Evolutionary conservation across 2,329 filamentous ascomycete species (phyloP), one percentile per base, ranked within the genome.

Genomic region (Pyrenochaeta sp.): DNA sequence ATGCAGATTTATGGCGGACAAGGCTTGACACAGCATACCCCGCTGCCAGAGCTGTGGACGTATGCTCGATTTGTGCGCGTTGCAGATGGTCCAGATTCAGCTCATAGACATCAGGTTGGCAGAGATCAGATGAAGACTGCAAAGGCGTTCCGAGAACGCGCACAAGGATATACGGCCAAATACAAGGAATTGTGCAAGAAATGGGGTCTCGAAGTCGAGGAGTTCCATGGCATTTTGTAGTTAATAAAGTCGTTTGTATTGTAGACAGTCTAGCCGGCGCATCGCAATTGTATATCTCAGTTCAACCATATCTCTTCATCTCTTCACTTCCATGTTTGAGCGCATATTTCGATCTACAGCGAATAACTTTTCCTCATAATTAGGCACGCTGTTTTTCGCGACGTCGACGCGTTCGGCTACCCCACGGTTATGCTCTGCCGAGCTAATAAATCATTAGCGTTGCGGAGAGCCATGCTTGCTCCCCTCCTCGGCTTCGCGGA

Each of bases 1-100:
- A 74, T 74, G 70, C 72, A 74, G 50, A 65, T 74, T 31, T 74
- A 73, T 53, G 72, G 72, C 30, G 72, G 71, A 0, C 68, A 72
- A 49, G 72, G 72, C 6, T 41, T 75, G 10, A 74, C 70, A 11
- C 72, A 75, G 44, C 70, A 74, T 53, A 74, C 72, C 3, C 67
- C 71, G 1, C 52, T 75, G 35, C 71, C 72, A 6, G 69, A 74
- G 58, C 60, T 75, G 46, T 75, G 72, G 72, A 73, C 72, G 18
- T 74, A 74, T 58, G 72, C 72, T 2, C 42, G 72, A 17, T 73
- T 73, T 53, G 70, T 74, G 20, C 55, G 72, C 41, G 65, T 75
- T 21, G 72, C 72, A 4, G 72, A 74, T 60, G 72, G 72, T 2
- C 72, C 72, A 1, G 72, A 75, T 60, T 66, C 65, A 1, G 71